Conservation (phyloP, 768 basidiomycete genomes). For the Tubosaeta sp. region DNA sequence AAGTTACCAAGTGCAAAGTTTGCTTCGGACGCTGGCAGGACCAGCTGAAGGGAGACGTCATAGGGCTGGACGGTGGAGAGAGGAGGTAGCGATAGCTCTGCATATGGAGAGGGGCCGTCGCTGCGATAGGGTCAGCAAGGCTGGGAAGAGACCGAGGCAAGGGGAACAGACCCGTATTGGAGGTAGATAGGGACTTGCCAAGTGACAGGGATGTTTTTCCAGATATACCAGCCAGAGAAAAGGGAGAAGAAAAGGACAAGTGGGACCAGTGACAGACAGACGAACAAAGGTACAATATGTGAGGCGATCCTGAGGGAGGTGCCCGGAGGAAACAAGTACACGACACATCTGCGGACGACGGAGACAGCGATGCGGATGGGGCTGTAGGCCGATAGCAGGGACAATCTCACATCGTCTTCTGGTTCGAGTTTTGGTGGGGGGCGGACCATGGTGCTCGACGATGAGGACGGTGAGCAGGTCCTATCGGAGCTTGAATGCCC, state of each 20-base stretch:
- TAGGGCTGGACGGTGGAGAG: conserved; percentile 67
- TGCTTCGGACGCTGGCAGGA: conserved; percentile 59
- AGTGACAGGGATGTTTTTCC: conserved; percentile 63
- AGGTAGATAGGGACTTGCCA: conserved; percentile 70
- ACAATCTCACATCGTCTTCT: conserved; percentile 8
- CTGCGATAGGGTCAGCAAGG: conserved; percentile 33
- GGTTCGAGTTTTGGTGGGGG: conserved; percentile 18
- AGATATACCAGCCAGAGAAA: conserved; percentile 69
- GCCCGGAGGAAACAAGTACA: conserved; percentile 8
- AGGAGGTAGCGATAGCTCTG: conserved; percentile 45
- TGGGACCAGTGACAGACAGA: conserved; percentile 61
- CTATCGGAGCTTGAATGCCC: conserved; percentile 22
- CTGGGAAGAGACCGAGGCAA: not conserved
- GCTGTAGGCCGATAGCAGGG: conserved; percentile 3
- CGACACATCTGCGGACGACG: not conserved
- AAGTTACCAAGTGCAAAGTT: conserved; percentile 82
- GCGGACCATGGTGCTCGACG: conserved; percentile 19
- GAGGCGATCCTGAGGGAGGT: conserved; percentile 41
- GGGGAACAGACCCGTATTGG: conserved; percentile 68
- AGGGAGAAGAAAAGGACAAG: conserved; percentile 56
- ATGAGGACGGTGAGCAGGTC: conserved; percentile 4
- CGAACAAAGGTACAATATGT: conserved; percentile 59
- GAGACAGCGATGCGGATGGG: conserved; percentile 5
- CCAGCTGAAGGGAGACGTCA: conserved; percentile 63
- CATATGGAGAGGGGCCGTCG: conserved; percentile 62